Conservation (phyloP, 1,139 yeast species). For the Pichia sp. region DNA sequence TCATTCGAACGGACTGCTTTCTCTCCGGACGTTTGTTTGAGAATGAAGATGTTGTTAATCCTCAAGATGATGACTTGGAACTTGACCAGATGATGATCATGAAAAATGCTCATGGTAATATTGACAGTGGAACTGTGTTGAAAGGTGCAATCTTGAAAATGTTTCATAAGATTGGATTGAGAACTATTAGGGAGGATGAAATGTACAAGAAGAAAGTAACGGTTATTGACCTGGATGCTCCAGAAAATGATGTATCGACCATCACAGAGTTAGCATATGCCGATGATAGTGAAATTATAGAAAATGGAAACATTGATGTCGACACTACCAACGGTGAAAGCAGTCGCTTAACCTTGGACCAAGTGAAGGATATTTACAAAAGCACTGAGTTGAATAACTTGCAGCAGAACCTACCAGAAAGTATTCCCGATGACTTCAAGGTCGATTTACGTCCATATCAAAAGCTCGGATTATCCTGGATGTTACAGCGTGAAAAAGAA, state of each 20-base stretch:
- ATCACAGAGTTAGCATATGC: too few species aligned
- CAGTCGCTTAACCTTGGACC: conserved; percentile 65
- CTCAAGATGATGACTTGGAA: conserved; percentile 5
- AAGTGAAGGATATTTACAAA: conserved; percentile 66
- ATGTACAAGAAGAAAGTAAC: too few species aligned
- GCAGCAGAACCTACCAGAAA: conserved; percentile 46
- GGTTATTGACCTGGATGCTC: too few species aligned
- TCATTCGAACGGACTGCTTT: conserved; percentile 24
- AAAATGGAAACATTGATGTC: conserved; percentile 3
- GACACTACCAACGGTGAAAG: too few species aligned
- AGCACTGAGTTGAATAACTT: conserved; percentile 50
- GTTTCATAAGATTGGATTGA: conserved; percentile 6
- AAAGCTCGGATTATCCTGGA: conserved; percentile 76
- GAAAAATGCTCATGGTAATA: conserved; percentile 5
- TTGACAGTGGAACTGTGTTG: conserved; percentile 12
- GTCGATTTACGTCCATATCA: conserved; percentile 64
- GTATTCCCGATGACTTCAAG: conserved; percentile 56
- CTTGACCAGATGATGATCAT: conserved; percentile 7
- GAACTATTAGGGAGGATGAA: conserved; percentile 1
- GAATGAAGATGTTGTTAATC: not conserved
- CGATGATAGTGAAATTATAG: conserved; percentile 4
- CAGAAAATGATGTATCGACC: too few species aligned
- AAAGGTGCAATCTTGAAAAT: conserved; percentile 11
- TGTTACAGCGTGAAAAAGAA: conserved; percentile 61
- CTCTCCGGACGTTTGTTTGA: conserved; percentile 48